Percentiles rank a stretch among this genome's conserved stretches.
Evolutionary conservation across 2,329 filamentous ascomycete genomes (phyloP).

Genomic region (Ophiostoma sp.): DNA sequence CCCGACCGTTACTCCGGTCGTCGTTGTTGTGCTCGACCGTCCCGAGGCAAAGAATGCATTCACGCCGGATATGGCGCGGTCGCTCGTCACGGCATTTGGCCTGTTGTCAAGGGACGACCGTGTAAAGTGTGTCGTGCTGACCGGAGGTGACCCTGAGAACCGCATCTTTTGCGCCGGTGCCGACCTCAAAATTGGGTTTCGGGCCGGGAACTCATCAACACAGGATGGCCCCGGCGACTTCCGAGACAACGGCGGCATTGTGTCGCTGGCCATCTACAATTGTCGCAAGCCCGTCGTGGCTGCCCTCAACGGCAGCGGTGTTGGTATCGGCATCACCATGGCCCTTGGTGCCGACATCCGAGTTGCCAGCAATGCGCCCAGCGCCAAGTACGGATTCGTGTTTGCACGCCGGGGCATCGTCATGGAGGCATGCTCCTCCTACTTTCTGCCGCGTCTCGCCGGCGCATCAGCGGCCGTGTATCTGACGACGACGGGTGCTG

Average conservation of each 20-base stretch:
- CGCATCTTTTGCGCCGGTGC: conserved; percentile 55
- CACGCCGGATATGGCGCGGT: conserved; percentile 56
- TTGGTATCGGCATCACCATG: conserved; percentile 58
- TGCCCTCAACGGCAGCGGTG: conserved; percentile 54
- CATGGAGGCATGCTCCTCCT: conserved; percentile 67
- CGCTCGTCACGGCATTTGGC: conserved; percentile 51
- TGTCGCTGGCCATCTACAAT: conserved; percentile 50
- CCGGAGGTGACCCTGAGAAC: conserved; percentile 45
- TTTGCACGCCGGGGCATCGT: conserved; percentile 64
- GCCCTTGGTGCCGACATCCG: conserved; percentile 51
- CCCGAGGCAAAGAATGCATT: conserved; percentile 65
- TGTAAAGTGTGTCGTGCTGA: conserved; percentile 51
- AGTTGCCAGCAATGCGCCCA: conserved; percentile 44
- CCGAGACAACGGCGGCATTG: conserved; percentile 49
- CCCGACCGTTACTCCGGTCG: conserved; percentile 52
- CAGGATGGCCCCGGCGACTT: conserved; percentile 32
- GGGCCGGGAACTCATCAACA: conserved; percentile 14
- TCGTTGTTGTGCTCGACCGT: conserved; percentile 60
- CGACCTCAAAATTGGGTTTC: conserved; percentile 41
- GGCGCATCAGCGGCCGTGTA: conserved; percentile 59
- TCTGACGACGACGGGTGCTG: conserved; percentile 60
- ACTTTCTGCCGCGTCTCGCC: conserved; percentile 65
- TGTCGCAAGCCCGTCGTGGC: conserved; percentile 55
- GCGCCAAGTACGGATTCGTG: conserved; percentile 66
- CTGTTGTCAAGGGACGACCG: conserved; percentile 49